These are phyloP conservation scores for Drechmeria coniospora DNA, from an alignment of 2,329 filamentous ascomycete genomes.

Conservation along the genomic window DNA sequence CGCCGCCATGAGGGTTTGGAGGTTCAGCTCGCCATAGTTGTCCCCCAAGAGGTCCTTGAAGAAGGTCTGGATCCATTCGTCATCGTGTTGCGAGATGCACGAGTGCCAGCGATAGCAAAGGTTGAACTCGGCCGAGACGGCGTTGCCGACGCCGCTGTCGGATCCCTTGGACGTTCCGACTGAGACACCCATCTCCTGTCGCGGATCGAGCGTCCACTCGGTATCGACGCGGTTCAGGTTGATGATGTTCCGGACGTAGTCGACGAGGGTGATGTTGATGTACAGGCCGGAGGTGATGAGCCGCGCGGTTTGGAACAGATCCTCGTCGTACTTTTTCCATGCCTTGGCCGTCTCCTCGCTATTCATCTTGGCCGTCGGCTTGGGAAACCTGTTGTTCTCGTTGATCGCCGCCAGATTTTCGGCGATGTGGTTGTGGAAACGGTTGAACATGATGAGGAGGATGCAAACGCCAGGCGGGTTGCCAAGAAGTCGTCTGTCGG, in stretches of 20 bases:
- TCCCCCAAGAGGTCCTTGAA: conserved; percentile 43
- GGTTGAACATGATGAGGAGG: conserved; percentile 62
- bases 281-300: conserved; percentile 62
- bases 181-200: conserved; percentile 47
- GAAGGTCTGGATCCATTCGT: conserved; percentile 62
- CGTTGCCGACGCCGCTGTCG: conserved; percentile 62
- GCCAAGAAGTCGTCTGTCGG: conserved; percentile 52
- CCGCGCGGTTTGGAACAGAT: conserved; percentile 64
- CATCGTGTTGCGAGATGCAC: conserved; percentile 54
- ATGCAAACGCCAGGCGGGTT: conserved; percentile 60
- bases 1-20: conserved; percentile 45
- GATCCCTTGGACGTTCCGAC: conserved; percentile 39
- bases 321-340: conserved; percentile 59
- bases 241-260: conserved; percentile 67
- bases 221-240: conserved; percentile 45
- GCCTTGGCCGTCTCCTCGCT: conserved; percentile 33
- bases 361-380: conserved; percentile 34
- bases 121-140: conserved; percentile 80
- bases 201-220: conserved; percentile 68
- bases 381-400: conserved; percentile 62
- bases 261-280: conserved; percentile 62
- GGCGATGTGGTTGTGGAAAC: conserved; percentile 79
- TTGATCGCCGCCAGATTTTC: conserved; percentile 73
- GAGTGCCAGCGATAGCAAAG: conserved; percentile 81
- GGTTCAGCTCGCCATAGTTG: conserved; percentile 39